These are phyloP conservation scores for Lepraria neglecta DNA, from an alignment of 495 filamentous ascomycete species.

Conservation along the genomic window DNA sequence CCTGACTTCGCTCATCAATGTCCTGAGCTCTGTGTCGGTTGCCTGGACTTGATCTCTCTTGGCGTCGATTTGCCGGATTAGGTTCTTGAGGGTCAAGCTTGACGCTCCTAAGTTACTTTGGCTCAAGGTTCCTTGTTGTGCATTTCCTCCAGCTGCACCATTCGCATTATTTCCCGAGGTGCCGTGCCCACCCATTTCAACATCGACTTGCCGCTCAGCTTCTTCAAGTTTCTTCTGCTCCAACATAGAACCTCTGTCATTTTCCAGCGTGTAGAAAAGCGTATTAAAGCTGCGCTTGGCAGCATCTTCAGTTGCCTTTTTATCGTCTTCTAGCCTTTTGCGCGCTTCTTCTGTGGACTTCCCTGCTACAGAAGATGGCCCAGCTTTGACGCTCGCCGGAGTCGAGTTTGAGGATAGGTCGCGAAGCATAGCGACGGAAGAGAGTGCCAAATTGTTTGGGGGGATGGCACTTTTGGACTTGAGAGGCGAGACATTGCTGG, in stretches of 20 bases:
- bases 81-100: conserved; percentile 91
- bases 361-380: conserved; percentile 43
- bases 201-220: conserved; percentile 89
- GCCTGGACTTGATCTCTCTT: conserved; percentile 81
- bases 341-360: conserved; percentile 77
- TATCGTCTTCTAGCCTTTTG: conserved; percentile 88
- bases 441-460: conserved; percentile 37
- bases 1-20: conserved; percentile 89
- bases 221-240: conserved; percentile 97
- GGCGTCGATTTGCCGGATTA: conserved; percentile 90
- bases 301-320: conserved; percentile 85
- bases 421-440: conserved; percentile 27
- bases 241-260: conserved; percentile 90
- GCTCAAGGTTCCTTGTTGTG: conserved; percentile 76
- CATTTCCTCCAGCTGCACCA: conserved; percentile 38
- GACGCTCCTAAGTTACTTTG: conserved; percentile 92
- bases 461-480: conserved; percentile 54
- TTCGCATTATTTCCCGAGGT: conserved; percentile 42
- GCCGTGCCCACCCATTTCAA: conserved; percentile 62
- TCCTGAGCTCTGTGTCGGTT: conserved; percentile 85
- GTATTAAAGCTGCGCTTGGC: conserved; percentile 85
- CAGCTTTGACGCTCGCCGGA: conserved; percentile 32
- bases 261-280: conserved; percentile 89
- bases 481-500: conserved; percentile 56
- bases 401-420: conserved; percentile 24